These are phyloP conservation scores for Myriosclerotinia scirpicola DNA, from an alignment of 2,329 filamentous ascomycete genomes.

Conservation along the genomic window DNA sequence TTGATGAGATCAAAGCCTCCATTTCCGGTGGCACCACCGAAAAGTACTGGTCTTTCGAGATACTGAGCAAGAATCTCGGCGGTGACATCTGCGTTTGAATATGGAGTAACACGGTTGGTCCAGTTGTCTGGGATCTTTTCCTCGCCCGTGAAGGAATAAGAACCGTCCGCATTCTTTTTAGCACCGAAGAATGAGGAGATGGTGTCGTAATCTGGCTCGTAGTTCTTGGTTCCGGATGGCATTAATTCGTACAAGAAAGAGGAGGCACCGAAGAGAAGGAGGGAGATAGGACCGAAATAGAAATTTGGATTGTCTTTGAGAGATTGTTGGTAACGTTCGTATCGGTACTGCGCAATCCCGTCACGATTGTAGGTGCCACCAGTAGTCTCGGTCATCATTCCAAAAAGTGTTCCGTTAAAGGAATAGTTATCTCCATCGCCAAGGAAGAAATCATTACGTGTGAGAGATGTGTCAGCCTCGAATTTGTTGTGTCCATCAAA, in stretches of 20 bases:
- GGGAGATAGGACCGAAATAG: constrained; percentile 31
- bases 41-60: constrained; percentile 4
- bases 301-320: constrained; percentile 33
- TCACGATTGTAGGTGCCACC: constrained; percentile 42
- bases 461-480: constrained; percentile 53
- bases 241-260: constrained; percentile 15
- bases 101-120: constrained; percentile 9
- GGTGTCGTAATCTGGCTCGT: not conserved
- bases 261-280: not conserved
- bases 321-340: constrained; percentile 40
- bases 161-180: constrained; percentile 4
- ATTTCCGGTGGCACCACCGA: constrained; percentile 14
- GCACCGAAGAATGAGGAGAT: constrained; percentile 13
- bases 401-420: constrained; percentile 40
- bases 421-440: constrained; percentile 26
- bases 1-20: constrained; percentile 6
- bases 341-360: constrained; percentile 32
- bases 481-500: constrained; percentile 49
- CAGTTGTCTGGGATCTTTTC: constrained; percentile 3
- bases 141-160: constrained; percentile 7
- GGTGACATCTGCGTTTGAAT: not conserved
- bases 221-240: constrained; percentile 4
- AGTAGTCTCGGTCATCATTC: constrained; percentile 34
- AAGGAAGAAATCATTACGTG: constrained; percentile 48
- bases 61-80: constrained; percentile 2